Evolutionary conservation across 2,329 filamentous ascomycete genomes (phyloP).

Genomic region (Sarocladium kiliense): DNA sequence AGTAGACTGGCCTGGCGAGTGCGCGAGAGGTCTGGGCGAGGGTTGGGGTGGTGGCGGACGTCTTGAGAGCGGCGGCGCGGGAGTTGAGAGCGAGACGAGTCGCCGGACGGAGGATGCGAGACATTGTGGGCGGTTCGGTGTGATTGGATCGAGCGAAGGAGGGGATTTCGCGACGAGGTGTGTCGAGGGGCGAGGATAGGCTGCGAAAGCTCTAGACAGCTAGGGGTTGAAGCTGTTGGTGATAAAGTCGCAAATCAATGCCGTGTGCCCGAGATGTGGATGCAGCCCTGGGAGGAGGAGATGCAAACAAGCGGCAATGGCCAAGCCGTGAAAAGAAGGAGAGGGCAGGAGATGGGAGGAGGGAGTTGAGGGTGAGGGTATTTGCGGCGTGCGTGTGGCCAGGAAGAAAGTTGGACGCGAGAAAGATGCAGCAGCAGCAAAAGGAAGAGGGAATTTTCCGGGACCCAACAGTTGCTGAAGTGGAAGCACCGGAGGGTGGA

Average conservation of each 20-base stretch:
- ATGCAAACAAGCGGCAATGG: constrained; percentile 4
- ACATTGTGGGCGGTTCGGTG: constrained; percentile 31
- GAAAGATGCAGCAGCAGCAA: constrained; percentile 2
- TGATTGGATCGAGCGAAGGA: neutral
- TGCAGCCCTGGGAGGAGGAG: neutral
- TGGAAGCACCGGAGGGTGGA: neutral
- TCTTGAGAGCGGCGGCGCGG: constrained; percentile 28
- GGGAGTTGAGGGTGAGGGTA: constrained; percentile 1
- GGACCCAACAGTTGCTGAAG: neutral
- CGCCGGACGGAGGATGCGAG: constrained; percentile 46
- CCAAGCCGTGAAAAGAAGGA: neutral
- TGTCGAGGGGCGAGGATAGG: neutral
- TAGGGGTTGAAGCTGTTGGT: neutral
- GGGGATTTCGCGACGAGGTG: neutral
- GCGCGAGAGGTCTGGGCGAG: constrained; percentile 32
- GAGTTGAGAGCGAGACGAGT: constrained; percentile 42
- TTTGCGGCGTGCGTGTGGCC: constrained; percentile 5
- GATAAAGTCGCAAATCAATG: neutral
- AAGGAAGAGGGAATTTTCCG: constrained; percentile 9
- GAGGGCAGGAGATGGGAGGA: neutral
- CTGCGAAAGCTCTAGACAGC: constrained; percentile 1
- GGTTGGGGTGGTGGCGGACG: constrained; percentile 26
- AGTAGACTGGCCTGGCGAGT: constrained; percentile 31
- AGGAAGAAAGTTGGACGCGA: constrained; percentile 8
- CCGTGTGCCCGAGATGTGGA: neutral